Base-by-base conservation (phyloP, 164 flowering plant species). In the Vitis amurensis region DNA sequence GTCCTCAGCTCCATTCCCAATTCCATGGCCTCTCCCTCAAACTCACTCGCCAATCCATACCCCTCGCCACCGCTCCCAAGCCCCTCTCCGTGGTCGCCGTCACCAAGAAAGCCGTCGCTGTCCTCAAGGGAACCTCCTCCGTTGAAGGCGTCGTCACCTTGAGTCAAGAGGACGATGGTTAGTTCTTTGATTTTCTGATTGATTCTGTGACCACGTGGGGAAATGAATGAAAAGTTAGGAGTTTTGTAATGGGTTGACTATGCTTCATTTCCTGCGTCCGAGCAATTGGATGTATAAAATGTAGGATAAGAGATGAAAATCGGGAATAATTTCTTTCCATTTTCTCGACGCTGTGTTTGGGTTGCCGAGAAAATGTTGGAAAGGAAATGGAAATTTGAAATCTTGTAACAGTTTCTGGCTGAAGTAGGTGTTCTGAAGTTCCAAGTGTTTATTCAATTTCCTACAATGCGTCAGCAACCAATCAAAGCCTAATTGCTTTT, bases 131-230 rank as follows among this genome's bases (percentile, higher is more conserved):
- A 10, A 82, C 58, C 61, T 83, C 96, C 50, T 16, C 37, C 9
- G 97, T 90, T 57, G 92, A 94, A 79, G 98, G 97, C 31, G 92
- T 90, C 14, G 98, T 82, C 79, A 89, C 88, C 12, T 82, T 94
- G 73, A 76, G 84, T 50, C 97, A 90, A 74, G 92, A 89, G 56
- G 90, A 88, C 51, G 85, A 68, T 12, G 97, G 98, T 94, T 12
- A 48, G 75, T 72, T 59, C 69, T 17, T 29, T 16, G 56, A 3
- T 29, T 57, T 61, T 16, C 3, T 51, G 8, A 48, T 69, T 48
- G 64, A 44, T 64, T 8, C 23, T 14, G 50, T n/a, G 59, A 56
- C 27, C 23, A 64, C 19, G 23, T 59, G 29, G 29, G 27, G 6
- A 16, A 19, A 23, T 23, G 23, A 6, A 37, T 37, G 44, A 37